Base-by-base conservation (phyloP, 805 yeast species). In the Candida oleophila region DNA sequence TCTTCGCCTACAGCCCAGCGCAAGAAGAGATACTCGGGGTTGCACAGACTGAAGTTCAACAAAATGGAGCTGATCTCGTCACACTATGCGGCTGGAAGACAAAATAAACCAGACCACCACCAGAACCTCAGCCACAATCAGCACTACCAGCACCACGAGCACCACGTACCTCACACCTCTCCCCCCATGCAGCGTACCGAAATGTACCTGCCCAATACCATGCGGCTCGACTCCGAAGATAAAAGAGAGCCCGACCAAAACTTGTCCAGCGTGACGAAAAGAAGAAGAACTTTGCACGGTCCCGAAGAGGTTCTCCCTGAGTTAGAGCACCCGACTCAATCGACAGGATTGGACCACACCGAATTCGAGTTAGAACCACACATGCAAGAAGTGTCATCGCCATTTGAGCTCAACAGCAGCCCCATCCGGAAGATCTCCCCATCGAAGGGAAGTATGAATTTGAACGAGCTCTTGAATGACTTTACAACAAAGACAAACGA, bases 31-130 rank as follows among this genome's bases (percentile, higher is more conserved):
- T 69, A 56, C 44, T 58, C 66, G 35, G 67, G 67, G 2, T 53
- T 61, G 38, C 76, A 71, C 47, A 54, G 63, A 37, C 55, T 61
- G n/a, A 57, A 63, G 25, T 70, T 69, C 51, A 58, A 58, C 45
- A 60, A 69, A 40, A 76, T 78, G 82, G 82, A 77, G 20, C 73
- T 80, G 15, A 77, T 78, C 15, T 60, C 71, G 8, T 61, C 65
- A 5, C 82, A 77, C 48, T 77, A 77, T 48, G 76, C 81, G 1
- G 76, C 75, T 3, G 58, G 57, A 42, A 59, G 64, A 48, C 53
- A 55, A 21, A 11, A 20, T 28, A 42, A 38, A 12, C 14, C 37
- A 21, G 14, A 28, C 33, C 39, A 36, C 8, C 39, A 15, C 12
- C 28, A 14, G 14, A 69, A 71, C 16, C 53, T 65, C 8, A 53